A percentile compares a stretch with the other conserved stretches of the same genome.
Evolutionary conservation across 2,329 filamentous ascomycete species (phyloP).

Genomic region (Epicoccum sorghinum): DNA sequence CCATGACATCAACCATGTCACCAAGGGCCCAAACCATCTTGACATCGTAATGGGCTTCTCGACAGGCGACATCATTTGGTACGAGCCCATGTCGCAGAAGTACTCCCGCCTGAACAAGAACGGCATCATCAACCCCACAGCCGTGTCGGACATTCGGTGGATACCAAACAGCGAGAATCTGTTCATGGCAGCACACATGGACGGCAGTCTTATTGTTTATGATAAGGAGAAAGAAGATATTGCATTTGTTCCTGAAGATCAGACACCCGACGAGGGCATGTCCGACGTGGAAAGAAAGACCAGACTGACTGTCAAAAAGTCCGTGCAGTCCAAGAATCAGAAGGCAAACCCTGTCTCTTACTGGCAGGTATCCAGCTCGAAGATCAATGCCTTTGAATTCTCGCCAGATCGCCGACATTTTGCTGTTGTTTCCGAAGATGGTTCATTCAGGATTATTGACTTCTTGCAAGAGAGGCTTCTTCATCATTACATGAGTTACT

Average conservation of each 20-base stretch:
- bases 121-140: constrained; percentile 83
- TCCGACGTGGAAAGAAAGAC: constrained; percentile 44
- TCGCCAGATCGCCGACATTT: constrained; percentile 87
- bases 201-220: constrained; percentile 89
- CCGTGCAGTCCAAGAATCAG: constrained; percentile 90
- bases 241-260: constrained; percentile 73
- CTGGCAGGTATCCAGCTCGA: constrained; percentile 91
- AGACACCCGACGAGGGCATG: constrained; percentile 30
- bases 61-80: constrained; percentile 97
- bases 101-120: constrained; percentile 98
- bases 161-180: constrained; percentile 91
- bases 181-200: constrained; percentile 90
- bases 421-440: constrained; percentile 90
- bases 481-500: constrained; percentile 88
- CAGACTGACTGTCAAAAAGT: constrained; percentile 79
- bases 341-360: constrained; percentile 90
- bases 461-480: constrained; percentile 91
- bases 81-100: constrained; percentile 94
- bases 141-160: constrained; percentile 89
- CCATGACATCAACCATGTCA: constrained; percentile 86
- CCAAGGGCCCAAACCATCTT: constrained; percentile 79
- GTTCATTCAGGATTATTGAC: constrained; percentile 86
- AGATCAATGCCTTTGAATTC: constrained; percentile 89
- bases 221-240: constrained; percentile 97
- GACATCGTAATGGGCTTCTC: constrained; percentile 96